These are phyloP conservation scores for Hydnomerulius pinastri DNA, from an alignment of 768 basidiomycete species.

Conservation along the genomic window DNA sequence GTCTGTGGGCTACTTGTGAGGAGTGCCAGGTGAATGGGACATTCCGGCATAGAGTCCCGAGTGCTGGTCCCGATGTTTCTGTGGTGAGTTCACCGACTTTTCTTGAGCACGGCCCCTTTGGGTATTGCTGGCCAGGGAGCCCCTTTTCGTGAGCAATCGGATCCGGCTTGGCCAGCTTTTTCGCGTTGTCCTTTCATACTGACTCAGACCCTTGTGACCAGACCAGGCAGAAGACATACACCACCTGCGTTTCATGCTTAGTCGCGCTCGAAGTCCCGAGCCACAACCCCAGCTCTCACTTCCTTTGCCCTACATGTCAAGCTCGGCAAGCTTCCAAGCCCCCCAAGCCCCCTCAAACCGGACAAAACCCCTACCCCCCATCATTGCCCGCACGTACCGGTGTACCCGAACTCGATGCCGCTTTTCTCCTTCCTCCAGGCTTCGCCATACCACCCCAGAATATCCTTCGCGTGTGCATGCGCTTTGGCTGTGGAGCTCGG, in stretches of 20 bases:
- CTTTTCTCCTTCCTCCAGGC: conserved; percentile 1
- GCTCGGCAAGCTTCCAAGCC: not conserved
- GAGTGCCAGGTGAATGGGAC: not conserved
- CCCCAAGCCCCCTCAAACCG: not conserved
- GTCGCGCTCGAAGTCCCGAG: conserved; percentile 1
- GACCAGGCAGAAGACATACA: not conserved
- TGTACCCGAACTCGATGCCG: not conserved
- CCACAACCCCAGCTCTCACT: not conserved
- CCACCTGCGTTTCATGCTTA: conserved; percentile 8
- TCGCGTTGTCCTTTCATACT: no score
- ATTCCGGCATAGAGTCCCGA: not conserved
- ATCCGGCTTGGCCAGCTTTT: not conserved
- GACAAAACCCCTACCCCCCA: conserved; percentile 7
- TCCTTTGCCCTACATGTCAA: conserved; percentile 17
- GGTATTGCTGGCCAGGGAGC: not conserved
- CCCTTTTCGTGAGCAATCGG: no score
- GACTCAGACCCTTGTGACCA: no score
- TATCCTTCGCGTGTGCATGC: conserved; percentile 12
- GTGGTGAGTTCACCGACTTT: conserved; percentile 1
- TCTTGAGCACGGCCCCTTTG: not conserved
- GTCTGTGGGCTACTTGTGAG: not conserved
- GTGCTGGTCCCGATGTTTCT: not conserved
- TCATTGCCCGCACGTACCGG: not conserved
- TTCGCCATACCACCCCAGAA: not conserved
- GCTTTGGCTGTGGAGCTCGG: conserved; percentile 20